These are phyloP conservation scores for Aspergillus jensenii DNA, from an alignment of 2,329 filamentous ascomycete species.

Conservation along the genomic window DNA sequence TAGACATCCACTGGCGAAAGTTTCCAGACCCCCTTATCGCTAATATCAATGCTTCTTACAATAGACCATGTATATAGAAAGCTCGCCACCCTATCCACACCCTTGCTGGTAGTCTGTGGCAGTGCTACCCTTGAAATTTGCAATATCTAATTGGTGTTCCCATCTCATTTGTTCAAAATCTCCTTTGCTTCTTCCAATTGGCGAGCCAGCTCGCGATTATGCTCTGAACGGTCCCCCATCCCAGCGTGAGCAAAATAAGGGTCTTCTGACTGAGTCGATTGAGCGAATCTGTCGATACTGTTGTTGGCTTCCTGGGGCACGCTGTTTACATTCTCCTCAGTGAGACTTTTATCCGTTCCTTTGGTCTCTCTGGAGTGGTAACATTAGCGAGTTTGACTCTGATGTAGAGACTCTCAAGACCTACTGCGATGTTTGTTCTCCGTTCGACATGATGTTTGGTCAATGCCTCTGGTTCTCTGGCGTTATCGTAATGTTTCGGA, in stretches of 20 bases:
- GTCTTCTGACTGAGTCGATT: conserved; percentile 27
- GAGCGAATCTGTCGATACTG: conserved; percentile 27
- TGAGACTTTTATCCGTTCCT: conserved; percentile 26
- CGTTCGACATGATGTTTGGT: conserved; percentile 13
- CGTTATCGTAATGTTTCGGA: not conserved
- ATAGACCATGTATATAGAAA: conserved; percentile 18
- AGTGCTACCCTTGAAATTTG: not conserved
- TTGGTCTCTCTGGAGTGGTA: conserved; percentile 18
- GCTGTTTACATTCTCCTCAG: conserved; percentile 27
- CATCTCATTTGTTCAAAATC: conserved; percentile 24
- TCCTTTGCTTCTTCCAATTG: conserved; percentile 32
- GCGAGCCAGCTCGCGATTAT: conserved; percentile 29
- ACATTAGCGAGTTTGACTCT: not conserved
- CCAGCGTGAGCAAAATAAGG: conserved; percentile 34
- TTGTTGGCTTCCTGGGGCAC: conserved; percentile 24
- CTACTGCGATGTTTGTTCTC: conserved; percentile 18
- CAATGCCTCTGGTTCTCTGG: not conserved
- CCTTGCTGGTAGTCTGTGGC: conserved; percentile 1
- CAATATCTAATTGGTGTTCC: conserved; percentile 2
- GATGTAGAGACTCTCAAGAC: not conserved
- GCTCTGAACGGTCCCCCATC: conserved; percentile 31
- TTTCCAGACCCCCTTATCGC: not conserved
- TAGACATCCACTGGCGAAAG: not conserved
- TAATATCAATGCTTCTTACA: not conserved
- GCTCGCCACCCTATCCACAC: not conserved